Conservation (phyloP, 495 filamentous ascomycete genomes). For the Penicillium coprophilum region DNA sequence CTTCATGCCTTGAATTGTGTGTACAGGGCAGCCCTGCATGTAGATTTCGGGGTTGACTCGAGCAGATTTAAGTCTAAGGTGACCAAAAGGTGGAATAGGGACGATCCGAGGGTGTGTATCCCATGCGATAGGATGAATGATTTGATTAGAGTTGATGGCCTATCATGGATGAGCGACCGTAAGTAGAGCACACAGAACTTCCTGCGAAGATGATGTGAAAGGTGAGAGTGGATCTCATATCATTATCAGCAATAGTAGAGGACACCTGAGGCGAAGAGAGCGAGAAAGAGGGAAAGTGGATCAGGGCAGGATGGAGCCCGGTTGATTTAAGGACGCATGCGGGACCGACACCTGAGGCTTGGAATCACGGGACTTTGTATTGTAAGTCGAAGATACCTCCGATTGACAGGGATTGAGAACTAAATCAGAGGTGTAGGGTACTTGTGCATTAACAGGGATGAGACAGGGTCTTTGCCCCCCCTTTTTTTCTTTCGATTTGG, state of each 20-base stretch:
- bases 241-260: constrained; percentile 3
- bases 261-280: not conserved
- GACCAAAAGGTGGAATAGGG: not conserved
- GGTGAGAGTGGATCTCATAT: constrained; percentile 11
- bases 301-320: constrained; percentile 11
- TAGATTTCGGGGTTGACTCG: not conserved
- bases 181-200: constrained; percentile 7
- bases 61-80: not conserved
- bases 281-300: constrained; percentile 4
- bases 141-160: not conserved
- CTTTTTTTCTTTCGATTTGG: not conserved
- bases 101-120: not conserved
- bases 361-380: constrained; percentile 15
- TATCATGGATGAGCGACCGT: not conserved
- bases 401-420: not conserved
- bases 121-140: not conserved
- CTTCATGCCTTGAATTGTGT: constrained; percentile 9
- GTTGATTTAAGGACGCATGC: constrained; percentile 14
- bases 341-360: constrained; percentile 14
- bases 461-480: not conserved
- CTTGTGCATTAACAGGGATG: not conserved
- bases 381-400: constrained; percentile 9
- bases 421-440: not conserved
- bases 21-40: constrained; percentile 3
- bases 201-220: constrained; percentile 1